Base-by-base conservation (phyloP, 257 asterid species). In the Penstemon davidsonii region DNA sequence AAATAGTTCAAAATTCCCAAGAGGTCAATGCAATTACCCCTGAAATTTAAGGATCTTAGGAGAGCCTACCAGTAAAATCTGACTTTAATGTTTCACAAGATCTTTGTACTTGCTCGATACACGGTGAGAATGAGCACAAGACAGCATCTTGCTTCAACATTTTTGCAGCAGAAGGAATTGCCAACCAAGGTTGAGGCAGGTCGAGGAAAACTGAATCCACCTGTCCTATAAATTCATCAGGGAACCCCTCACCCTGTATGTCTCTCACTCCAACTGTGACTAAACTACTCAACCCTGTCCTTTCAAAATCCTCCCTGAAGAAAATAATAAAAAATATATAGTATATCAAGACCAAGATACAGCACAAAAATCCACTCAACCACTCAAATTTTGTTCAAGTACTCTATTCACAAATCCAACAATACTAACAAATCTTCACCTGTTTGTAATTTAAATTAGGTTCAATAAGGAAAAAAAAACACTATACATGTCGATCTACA, bases 131-230 rank as follows among this genome's bases (percentile, higher is more conserved):
- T 40, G 99, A 88, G 84, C 99, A 93, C 83, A 91, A 62, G 52
- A 87, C 83, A 8, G 96, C 99, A 58, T 93, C 99, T 78, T 79
- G 89, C 79, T 90, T 92, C 85, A 93, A 77, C 94, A 93, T 87
- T 79, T 80, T 90, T 7, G 88, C 91, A 75, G 92, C 96, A n/a
- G 95, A 93, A 65, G 96, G 95, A 68, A 91, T 88, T 57, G 93
- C 99, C 61, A 87, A 74, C 99, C 99, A 94, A 2, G 97, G 99
- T 72, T 91, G 96, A 74, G 99, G 99, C 62, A 94, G 87, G 81
- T 94, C 99, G 1, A 94, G 87, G 81, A 94, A 94, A 60, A 88
- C 87, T 0, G 97, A 84, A 76, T 94, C 96, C 5, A 84, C 96
- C 54, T 67, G 84, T 57, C 93, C 91, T 11, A 25, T 44, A 71